Percentiles rank a stretch among this genome's conserved stretches.
Conservation (phyloP, 2,329 filamentous ascomycete species). For the Apiospora pterosperma region DNA sequence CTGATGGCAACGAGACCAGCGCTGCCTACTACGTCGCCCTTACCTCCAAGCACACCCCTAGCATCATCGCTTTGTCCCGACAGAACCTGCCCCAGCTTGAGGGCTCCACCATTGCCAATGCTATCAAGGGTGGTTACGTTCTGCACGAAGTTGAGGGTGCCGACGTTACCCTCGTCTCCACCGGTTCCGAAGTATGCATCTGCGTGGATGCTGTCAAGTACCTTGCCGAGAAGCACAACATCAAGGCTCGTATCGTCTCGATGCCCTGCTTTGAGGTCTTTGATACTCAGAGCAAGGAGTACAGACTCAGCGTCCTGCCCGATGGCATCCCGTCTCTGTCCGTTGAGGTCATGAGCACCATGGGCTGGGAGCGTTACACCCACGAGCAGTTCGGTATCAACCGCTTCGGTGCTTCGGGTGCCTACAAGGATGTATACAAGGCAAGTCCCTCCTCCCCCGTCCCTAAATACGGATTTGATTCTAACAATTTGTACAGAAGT, state of each 20-base stretch:
- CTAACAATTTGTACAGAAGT: conserved; percentile 67
- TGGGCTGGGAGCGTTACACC: conserved; percentile 98
- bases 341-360: conserved; percentile 94
- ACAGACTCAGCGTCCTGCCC: conserved; percentile 87
- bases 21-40: conserved; percentile 96
- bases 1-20: conserved; percentile 97
- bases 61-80: conserved; percentile 89
- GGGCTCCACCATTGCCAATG: conserved; percentile 84
- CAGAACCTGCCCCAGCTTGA: conserved; percentile 99
- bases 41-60: conserved; percentile 84
- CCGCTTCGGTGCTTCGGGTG: conserved; percentile 95
- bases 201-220: conserved; percentile 90
- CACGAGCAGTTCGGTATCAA: conserved; percentile 99
- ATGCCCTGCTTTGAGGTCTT: conserved; percentile 98
- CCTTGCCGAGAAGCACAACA: conserved; percentile 81
- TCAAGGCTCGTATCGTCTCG: conserved; percentile 89
- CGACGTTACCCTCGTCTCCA: conserved; percentile 85
- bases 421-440: conserved; percentile 98
- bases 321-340: conserved; percentile 91
- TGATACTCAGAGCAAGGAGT: conserved; percentile 89
- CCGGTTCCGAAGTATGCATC: conserved; percentile 93
- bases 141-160: conserved; percentile 81
- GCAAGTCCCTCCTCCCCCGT: conserved; percentile 41
- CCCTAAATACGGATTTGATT: conserved; percentile 9
- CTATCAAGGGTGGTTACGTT: conserved; percentile 93